A percentile compares a stretch with the other conserved stretches of the same genome.
Conservation (phyloP, 129 eudicot species). For the Heracleum sosnowskyi region DNA sequence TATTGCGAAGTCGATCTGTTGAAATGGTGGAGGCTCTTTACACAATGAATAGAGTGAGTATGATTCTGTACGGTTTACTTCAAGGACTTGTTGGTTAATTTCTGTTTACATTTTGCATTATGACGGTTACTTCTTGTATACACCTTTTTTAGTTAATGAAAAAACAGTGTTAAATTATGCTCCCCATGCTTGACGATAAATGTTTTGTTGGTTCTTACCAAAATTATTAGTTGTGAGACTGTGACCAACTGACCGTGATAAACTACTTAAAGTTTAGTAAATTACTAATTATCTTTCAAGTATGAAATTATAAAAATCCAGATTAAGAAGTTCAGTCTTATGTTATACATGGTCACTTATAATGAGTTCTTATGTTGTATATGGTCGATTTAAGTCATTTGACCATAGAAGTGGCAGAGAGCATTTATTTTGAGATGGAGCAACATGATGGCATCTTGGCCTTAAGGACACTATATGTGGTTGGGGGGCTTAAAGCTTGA, state of each 20-base stretch:
- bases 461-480: background rate
- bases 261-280: background rate
- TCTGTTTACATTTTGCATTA: background rate
- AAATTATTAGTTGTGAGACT: background rate
- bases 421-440: background rate
- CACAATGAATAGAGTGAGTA: constrained; percentile 51
- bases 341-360: background rate
- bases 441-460: background rate
- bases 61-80: background rate
- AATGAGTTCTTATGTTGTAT: background rate
- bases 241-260: background rate
- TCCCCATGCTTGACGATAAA: background rate
- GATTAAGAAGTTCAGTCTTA: too few species aligned
- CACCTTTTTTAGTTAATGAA: background rate
- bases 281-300: background rate
- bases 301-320: background rate
- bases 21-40: constrained; percentile 79
- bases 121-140: background rate
- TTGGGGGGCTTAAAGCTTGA: background rate
- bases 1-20: constrained; percentile 38
- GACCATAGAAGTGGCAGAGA: background rate
- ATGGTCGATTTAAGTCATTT: background rate
- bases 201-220: background rate
- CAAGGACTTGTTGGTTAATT: background rate
- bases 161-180: background rate